Percentiles rank a stretch among this genome's conserved stretches.
Conservation (phyloP, 805 yeast genomes). For the Hanseniaspora lachancei region DNA sequence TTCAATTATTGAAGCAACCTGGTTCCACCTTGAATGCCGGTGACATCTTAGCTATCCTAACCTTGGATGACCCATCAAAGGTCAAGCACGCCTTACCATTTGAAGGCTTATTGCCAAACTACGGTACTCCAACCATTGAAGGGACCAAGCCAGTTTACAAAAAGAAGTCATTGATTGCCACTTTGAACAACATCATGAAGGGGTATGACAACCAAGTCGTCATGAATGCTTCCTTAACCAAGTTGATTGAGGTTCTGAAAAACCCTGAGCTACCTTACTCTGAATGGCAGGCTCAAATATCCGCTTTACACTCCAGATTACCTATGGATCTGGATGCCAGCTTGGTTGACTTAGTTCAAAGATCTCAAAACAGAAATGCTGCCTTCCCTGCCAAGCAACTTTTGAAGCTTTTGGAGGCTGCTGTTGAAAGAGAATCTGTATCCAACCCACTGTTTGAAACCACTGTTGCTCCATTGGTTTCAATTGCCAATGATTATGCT, state of each 20-base stretch:
- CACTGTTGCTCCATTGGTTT: constrained; percentile 59
- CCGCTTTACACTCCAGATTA: constrained; percentile 85
- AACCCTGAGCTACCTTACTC: constrained; percentile 79
- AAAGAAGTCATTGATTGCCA: constrained; percentile 43
- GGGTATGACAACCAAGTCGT: constrained; percentile 96
- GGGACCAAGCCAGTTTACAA: constrained; percentile 78
- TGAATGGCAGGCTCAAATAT: constrained; percentile 74
- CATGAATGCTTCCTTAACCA: constrained; percentile 69
- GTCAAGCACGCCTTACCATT: constrained; percentile 93
- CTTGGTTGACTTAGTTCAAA: constrained; percentile 51
- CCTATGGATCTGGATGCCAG: constrained; percentile 63
- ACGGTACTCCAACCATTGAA: constrained; percentile 68
- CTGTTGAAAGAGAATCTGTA: constrained; percentile 36
- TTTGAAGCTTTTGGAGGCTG: constrained; percentile 54
- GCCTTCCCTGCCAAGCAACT: constrained; percentile 91
- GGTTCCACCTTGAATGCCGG: constrained; percentile 96
- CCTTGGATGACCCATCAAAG: constrained; percentile 91
- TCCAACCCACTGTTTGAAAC: constrained; percentile 41
- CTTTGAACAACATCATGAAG: constrained; percentile 63
- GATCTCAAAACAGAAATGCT: constrained; percentile 50
- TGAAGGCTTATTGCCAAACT: constrained; percentile 83
- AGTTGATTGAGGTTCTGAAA: constrained; percentile 57
- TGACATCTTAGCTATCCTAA: constrained; percentile 86
- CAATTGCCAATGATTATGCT: constrained; percentile 54
- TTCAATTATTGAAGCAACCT: constrained; percentile 90